Base-by-base conservation (phyloP, 108 stramenopile species). In the Parietichytrium sp. region DNA sequence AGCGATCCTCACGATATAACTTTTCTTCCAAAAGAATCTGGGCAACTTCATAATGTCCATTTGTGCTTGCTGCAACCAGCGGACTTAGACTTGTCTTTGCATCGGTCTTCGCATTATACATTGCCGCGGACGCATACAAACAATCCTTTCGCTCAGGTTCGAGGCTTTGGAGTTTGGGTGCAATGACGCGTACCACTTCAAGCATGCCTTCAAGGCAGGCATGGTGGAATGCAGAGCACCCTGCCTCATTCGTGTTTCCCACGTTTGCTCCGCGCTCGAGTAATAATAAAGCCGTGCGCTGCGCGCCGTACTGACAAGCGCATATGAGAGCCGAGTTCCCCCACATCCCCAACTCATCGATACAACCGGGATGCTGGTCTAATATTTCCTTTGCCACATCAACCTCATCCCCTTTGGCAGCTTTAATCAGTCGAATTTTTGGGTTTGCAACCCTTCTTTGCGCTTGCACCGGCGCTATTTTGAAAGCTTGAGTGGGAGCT, bases 171-270 rank as follows among this genome's bases (percentile, higher is more conserved):
- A 72, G 33, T n/a, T 36, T n/a, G 10, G 23, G 33, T 42, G 61
- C 42, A 10, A 72, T 7, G 10, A n/a, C 61, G 8, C 42, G 42
- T 13, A 72, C 61, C 36, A 72, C 18, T 15, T 72, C 61, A 33
- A 45, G 38, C 7, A 72, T n/a, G 6, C 61, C 61, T 6, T 72
- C 20, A 10, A 72, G 10, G 61, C 61, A 72, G 16, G 61, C 61
- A 45, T 72, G 61, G 20, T 72, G 61, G 12, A 72, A 27, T n/a
- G 61, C 61, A 13, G 61, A 45, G 42, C 61, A 72, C 38, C 61
- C 61, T 10, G 36, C 61, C 61, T 72, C 61, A 20, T 72, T 72
- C 23, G 23, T 45, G 15, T 6, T n/a, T 42, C 23, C 33, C 10
- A 45, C 15, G 6, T 72, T 20, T 12, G 61, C 61, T 13, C 61